A percentile compares a stretch with the other conserved stretches of the same genome.
Conservation (phyloP, 768 basidiomycete species). For the Lentinus tigrinus region DNA sequence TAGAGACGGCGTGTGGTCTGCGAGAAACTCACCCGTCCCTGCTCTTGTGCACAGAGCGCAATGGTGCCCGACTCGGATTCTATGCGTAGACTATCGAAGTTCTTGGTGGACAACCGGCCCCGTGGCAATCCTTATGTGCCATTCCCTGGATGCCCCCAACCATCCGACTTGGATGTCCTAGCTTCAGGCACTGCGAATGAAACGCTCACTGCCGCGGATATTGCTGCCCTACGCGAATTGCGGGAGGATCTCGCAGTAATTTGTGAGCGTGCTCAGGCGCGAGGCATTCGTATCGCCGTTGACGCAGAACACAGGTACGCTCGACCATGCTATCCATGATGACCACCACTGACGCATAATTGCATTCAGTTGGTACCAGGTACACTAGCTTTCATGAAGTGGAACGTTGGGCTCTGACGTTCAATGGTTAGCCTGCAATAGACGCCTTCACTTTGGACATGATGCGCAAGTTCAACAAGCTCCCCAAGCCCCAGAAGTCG, state of each 20-base stretch:
- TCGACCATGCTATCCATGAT: not conserved
- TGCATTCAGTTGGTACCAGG: constrained; percentile 38
- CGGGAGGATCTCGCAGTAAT: constrained; percentile 63
- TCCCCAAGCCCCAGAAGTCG: constrained; percentile 20
- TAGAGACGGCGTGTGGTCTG: not conserved
- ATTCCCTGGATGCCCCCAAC: constrained; percentile 68
- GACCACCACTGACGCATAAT: not conserved
- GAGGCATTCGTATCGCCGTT: constrained; percentile 69
- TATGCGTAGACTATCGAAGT: constrained; percentile 59
- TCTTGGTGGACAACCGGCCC: constrained; percentile 48
- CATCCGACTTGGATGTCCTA: constrained; percentile 59
- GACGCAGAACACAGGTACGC: constrained; percentile 84
- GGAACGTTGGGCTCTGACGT: not conserved
- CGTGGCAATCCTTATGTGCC: constrained; percentile 37
- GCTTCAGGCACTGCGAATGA: constrained; percentile 15
- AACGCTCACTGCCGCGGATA: constrained; percentile 53
- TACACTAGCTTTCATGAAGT: constrained; percentile 8
- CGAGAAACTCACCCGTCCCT: no score
- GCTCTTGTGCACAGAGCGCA: constrained; percentile 48
- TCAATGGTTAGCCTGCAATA: constrained; percentile 61
- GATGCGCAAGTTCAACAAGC: constrained; percentile 73
- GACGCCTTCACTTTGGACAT: constrained; percentile 77
- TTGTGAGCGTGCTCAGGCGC: constrained; percentile 58
- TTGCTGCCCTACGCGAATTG: constrained; percentile 59
- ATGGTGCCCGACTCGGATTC: constrained; percentile 63